Percentiles rank a stretch among this genome's conserved stretches.
Conservation (phyloP, 2,329 filamentous ascomycete species). For the Diplodia seriata region DNA sequence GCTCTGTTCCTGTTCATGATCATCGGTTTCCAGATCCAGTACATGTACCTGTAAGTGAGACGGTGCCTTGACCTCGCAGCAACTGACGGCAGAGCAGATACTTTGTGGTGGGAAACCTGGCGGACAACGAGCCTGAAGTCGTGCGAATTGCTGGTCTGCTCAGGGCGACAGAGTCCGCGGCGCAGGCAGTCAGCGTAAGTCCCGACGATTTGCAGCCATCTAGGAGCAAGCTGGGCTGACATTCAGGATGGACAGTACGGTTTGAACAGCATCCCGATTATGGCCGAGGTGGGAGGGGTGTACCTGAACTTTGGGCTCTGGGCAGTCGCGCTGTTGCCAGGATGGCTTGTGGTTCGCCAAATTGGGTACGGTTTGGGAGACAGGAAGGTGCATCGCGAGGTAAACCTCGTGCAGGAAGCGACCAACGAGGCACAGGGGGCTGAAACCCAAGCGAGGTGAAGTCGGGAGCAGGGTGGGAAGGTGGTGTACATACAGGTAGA, state of each 20-base stretch:
- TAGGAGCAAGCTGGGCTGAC: background rate
- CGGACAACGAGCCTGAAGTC: slow-evolving; percentile 66
- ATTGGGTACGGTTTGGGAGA: slow-evolving; percentile 28
- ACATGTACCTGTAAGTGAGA: slow-evolving; percentile 66
- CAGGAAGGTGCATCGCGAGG: slow-evolving; percentile 26
- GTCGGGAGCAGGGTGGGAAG: too few species aligned
- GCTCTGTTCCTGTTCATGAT: slow-evolving; percentile 72
- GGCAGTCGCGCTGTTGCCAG: slow-evolving; percentile 68
- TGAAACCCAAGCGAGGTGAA: background rate
- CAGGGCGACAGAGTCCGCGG: slow-evolving; percentile 73
- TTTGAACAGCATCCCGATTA: slow-evolving; percentile 65
- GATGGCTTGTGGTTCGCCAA: slow-evolving; percentile 68
- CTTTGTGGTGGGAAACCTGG: slow-evolving; percentile 73
- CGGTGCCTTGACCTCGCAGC: background rate
- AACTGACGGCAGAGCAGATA: slow-evolving; percentile 53
- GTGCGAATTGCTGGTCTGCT: slow-evolving; percentile 72
- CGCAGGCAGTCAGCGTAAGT: slow-evolving; percentile 68
- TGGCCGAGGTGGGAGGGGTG: slow-evolving; percentile 69
- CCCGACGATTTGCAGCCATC: background rate
- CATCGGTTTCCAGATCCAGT: slow-evolving; percentile 74
- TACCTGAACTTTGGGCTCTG: slow-evolving; percentile 76
- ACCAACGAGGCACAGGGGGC: background rate
- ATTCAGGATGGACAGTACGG: slow-evolving; percentile 59
- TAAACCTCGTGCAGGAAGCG: slow-evolving; percentile 2
- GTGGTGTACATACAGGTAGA: background rate